A percentile compares a stretch with the other conserved stretches of the same genome.
phyloP scores from a whole-genome alignment of 768 basidiomycete genomes.

The Termitomyces heimii region DNA sequence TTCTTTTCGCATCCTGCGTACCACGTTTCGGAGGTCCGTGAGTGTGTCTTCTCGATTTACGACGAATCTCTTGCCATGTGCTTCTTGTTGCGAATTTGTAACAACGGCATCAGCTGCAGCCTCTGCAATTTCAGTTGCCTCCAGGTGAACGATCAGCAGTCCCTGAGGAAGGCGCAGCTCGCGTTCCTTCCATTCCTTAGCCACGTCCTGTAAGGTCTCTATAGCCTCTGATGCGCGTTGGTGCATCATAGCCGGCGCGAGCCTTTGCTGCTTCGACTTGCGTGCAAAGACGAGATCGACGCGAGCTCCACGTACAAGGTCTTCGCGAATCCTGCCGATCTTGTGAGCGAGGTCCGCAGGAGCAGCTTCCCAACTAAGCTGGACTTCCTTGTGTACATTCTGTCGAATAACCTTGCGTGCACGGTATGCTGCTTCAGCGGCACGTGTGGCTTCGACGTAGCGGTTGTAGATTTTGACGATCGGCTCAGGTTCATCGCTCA shows the following conservation, averaged over 20 bases:
- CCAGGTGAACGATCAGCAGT: conserved; percentile 37
- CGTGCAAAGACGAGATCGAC: conserved; percentile 51
- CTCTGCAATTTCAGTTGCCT: conserved; percentile 20
- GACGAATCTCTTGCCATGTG: not conserved
- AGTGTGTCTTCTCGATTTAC: not conserved
- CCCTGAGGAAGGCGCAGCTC: conserved; percentile 25
- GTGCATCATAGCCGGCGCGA: conserved; percentile 32
- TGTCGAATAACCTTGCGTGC: conserved; percentile 25
- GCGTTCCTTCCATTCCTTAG: conserved; percentile 46
- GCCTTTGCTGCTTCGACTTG: conserved; percentile 38
- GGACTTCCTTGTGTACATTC: conserved; percentile 55
- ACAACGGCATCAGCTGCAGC: not conserved
- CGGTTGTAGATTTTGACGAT: conserved; percentile 56
- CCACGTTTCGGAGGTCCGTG: not conserved
- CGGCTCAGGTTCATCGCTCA: conserved; percentile 39
- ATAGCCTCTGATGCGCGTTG: conserved; percentile 38
- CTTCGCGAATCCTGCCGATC: conserved; percentile 47
- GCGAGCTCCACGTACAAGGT: conserved; percentile 53
- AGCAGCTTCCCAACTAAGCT: conserved; percentile 63
- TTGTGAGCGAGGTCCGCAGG: conserved; percentile 61
- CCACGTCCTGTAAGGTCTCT: conserved; percentile 38
- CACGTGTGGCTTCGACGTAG: conserved; percentile 32
- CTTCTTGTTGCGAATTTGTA: not conserved
- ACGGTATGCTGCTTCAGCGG: conserved; percentile 29
- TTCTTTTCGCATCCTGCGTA: not conserved